Evolutionary conservation across 2,329 filamentous ascomycete genomes (phyloP).

Genomic region (Orbilia javanica): DNA sequence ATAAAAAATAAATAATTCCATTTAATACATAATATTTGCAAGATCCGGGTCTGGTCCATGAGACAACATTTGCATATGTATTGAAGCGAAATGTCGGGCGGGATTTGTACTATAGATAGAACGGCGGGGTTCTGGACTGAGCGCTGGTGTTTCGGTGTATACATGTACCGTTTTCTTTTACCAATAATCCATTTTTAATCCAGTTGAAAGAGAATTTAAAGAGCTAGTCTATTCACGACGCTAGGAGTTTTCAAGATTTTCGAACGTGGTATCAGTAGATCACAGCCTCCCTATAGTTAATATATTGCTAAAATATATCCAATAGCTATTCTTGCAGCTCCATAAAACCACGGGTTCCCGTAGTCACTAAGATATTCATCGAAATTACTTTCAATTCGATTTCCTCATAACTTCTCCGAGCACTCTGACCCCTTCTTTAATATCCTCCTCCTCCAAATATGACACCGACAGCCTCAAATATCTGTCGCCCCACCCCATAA

Average conservation of each 20-base stretch:
- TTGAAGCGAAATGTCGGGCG: neutral
- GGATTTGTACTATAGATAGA: constrained; percentile 10
- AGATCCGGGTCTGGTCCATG: too few species aligned
- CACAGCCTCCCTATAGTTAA: too few species aligned
- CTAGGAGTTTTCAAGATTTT: too few species aligned
- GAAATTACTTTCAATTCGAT: constrained; percentile 41
- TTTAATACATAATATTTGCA: neutral
- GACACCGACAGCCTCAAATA: constrained; percentile 61
- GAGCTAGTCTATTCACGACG: neutral
- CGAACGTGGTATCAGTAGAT: neutral
- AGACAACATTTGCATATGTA: too few species aligned
- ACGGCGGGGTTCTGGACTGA: neutral
- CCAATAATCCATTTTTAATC: neutral
- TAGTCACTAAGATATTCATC: too few species aligned
- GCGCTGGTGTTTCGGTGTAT: constrained; percentile 23
- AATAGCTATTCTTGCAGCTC: too few species aligned
- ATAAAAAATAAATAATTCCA: constrained; percentile 64
- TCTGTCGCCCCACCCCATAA: constrained; percentile 59
- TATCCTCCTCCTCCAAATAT: constrained; percentile 58
- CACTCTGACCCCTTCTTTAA: constrained; percentile 59
- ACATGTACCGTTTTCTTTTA: neutral
- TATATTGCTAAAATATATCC: too few species aligned
- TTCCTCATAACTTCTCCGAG: constrained; percentile 56
- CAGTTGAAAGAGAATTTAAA: neutral
- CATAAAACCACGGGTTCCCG: too few species aligned